phyloP scores from a whole-genome alignment of 164 flowering plant genomes.

The Dillenia turbinata region DNA sequence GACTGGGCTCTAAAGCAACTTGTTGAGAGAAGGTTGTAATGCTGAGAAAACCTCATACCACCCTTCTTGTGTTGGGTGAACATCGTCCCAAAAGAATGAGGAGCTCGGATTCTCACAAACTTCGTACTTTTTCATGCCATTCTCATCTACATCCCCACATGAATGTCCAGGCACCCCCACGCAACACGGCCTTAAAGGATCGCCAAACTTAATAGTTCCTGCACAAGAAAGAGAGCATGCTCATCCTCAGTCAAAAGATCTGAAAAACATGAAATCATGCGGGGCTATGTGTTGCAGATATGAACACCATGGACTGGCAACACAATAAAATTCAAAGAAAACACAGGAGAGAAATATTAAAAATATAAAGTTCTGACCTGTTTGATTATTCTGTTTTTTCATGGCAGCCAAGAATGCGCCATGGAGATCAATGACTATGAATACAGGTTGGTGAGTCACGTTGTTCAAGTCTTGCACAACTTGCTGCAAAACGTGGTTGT shows the following conservation, averaged over 20 bases:
- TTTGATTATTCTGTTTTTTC: too few relatives aligned
- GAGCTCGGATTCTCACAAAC: conserved; percentile 36
- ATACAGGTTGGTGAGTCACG: too few relatives aligned
- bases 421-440: too few relatives aligned
- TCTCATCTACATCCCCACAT: conserved; percentile 40
- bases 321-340: too few relatives aligned
- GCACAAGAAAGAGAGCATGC: background rate
- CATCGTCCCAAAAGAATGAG: conserved; percentile 56
- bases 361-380: background rate
- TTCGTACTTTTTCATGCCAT: conserved; percentile 35
- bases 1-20: background rate
- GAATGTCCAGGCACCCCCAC: conserved; percentile 19
- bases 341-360: too few relatives aligned
- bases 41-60: conserved; percentile 37
- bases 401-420: too few relatives aligned
- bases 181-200: conserved; percentile 50
- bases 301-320: too few relatives aligned
- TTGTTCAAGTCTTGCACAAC: too few relatives aligned
- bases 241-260: too few relatives aligned
- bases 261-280: too few relatives aligned
- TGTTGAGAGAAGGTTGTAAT: conserved; percentile 17
- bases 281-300: too few relatives aligned
- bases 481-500: too few relatives aligned
- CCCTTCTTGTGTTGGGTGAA: conserved; percentile 57
- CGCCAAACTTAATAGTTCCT: conserved; percentile 10